A percentile compares a stretch with the other conserved stretches of the same genome.
Conservation (phyloP, 1,284 basidiomycete species). For the Cryptococcus hybrid region DNA sequence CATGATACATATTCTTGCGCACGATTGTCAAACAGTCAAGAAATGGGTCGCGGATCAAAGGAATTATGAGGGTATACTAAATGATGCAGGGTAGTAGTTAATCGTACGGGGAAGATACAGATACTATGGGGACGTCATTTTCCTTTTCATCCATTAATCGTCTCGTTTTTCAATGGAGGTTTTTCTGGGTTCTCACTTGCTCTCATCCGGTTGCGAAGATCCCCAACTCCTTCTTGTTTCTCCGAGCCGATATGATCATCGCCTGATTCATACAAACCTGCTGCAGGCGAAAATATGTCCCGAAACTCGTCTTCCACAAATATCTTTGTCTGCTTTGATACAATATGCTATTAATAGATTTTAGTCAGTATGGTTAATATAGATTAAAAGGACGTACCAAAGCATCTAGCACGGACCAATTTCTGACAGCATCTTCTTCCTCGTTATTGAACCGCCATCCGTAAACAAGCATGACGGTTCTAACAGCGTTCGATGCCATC, state of each 20-base stretch:
- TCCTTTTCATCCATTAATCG: not conserved
- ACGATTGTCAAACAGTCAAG: too few species aligned
- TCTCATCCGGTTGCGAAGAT: not conserved
- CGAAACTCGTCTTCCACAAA: slow-evolving; percentile 40
- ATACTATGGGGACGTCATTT: not conserved
- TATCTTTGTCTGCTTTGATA: slow-evolving; percentile 32
- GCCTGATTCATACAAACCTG: not conserved
- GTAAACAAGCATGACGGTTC: slow-evolving; percentile 22
- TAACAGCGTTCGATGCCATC: slow-evolving; percentile 17
- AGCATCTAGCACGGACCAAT: slow-evolving; percentile 37
- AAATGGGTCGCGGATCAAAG: too few species aligned
- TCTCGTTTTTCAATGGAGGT: not conserved
- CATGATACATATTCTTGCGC: too few species aligned
- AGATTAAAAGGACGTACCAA: slow-evolving; percentile 23
- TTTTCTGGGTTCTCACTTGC: not conserved
- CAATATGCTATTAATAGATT: slow-evolving; percentile 20
- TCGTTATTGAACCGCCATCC: slow-evolving; percentile 24
- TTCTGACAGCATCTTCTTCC: slow-evolving; percentile 16
- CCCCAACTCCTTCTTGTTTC: not conserved
- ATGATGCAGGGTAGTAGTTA: too few species aligned
- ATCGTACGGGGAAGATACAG: too few species aligned
- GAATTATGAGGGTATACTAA: too few species aligned
- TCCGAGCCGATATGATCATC: not conserved
- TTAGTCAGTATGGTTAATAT: not conserved
- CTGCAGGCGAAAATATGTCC: slow-evolving; percentile 29